Evolutionary conservation across 2,329 filamentous ascomycete genomes (phyloP).

Genomic region (Exophiala lecanii-corni): DNA sequence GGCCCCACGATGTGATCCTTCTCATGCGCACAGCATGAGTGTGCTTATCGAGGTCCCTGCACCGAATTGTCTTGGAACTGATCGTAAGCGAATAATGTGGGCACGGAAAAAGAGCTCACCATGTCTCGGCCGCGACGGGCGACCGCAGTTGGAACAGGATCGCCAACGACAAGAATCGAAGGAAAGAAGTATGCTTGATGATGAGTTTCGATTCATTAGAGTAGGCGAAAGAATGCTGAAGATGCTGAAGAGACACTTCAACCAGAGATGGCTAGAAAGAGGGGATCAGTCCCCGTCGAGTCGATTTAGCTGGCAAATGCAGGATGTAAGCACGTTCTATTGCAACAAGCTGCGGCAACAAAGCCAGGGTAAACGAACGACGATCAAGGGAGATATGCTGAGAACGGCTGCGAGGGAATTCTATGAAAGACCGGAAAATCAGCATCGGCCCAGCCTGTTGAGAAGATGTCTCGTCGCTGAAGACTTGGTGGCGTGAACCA

Average conservation of each 20-base stretch:
- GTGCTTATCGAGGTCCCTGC: background rate
- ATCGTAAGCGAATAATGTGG: background rate
- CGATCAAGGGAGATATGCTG: too few species aligned
- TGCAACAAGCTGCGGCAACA: too few species aligned
- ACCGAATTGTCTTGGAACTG: background rate
- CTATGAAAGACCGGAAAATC: background rate
- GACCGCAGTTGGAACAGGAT: background rate
- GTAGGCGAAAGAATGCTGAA: background rate
- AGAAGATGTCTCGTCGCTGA: background rate
- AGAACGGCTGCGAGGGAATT: background rate
- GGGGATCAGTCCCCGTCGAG: too few species aligned
- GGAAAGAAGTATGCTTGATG: background rate
- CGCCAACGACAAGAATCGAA: background rate
- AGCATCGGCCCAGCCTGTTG: background rate
- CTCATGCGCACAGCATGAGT: background rate
- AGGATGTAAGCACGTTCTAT: too few species aligned
- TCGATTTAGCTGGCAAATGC: too few species aligned
- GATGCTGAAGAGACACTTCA: constrained; percentile 2
- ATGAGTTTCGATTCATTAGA: background rate
- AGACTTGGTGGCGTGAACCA: too few species aligned
- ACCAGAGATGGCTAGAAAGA: constrained; percentile 6
- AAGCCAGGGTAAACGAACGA: too few species aligned
- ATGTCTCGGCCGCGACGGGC: background rate
- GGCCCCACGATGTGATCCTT: background rate
- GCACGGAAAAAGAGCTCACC: background rate